Base-by-base conservation (phyloP, 164 flowering plant genomes). In the Brasenia schreberi region DNA sequence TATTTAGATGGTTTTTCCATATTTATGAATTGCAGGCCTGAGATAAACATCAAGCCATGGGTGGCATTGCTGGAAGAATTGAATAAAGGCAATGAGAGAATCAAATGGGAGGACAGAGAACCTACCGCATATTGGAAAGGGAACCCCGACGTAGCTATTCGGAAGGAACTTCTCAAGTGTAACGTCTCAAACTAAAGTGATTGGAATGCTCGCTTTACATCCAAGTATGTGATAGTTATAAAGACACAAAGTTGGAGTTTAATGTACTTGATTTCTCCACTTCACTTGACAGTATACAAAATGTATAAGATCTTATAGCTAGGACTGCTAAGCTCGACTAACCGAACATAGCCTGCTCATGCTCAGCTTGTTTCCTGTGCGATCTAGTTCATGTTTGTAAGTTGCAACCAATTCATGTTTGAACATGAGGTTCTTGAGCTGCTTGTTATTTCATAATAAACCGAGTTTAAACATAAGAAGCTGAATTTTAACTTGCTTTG, bases 51-150 rank as follows among this genome's bases (percentile, higher is more conserved):
- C 69, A 80, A 78, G 71, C 87, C 89, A 59, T 88, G 95, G 90
- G 74, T 66, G 3, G 39, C 60, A 2, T 12, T 79, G 73, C 68
- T 69, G 58, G 62, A 70, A 64, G 82, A 73, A 3, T 10, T 86
- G 42, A 65, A 73, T 65, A 82, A 79, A 69, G 82, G 81, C n/a
- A 85, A 78, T 65, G 52, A 66, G 42, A 78, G 44, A 67, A 69
- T 17, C 18, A 79, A 73, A 53, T 86, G 89, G 91, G 66, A 62
- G 45, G 77, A 85, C 9, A 82, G 89, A 69, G 79, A 80, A 18
- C 89, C 89, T 19, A 79, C 81, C 67, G 91, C 95, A 9, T 85
- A 75, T 44, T 86, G 91, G 91, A 88, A 78, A 69, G 95, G 95
- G 23, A 88, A 86, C 71, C 76, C 79, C 11, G 1, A 0, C 5